Conservation (phyloP, 768 basidiomycete genomes). For the Amanita subjunquillea region DNA sequence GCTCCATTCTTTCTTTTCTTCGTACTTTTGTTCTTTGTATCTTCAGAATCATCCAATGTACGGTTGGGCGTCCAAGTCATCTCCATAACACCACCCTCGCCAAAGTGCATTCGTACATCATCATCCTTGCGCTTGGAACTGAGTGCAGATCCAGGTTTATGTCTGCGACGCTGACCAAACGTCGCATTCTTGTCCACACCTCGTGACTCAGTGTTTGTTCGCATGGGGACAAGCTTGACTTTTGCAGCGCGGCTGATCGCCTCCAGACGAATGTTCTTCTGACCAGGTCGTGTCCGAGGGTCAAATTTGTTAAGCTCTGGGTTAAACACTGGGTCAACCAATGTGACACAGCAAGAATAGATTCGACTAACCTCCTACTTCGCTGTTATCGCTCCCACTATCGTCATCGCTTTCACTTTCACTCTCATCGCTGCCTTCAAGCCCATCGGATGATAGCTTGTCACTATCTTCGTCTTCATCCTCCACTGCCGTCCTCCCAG, state of each 20-base stretch:
- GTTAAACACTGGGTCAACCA: not conserved
- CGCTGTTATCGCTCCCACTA: constrained; percentile 37
- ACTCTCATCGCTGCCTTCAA: constrained; percentile 28
- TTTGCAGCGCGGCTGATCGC: constrained; percentile 38
- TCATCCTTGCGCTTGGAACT: constrained; percentile 9
- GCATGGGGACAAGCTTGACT: constrained; percentile 60
- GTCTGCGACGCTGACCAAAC: constrained; percentile 58
- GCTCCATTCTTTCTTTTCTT: constrained; percentile 42
- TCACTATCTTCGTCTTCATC: constrained; percentile 87
- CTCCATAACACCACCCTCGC: constrained; percentile 64
- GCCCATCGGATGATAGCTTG: constrained; percentile 48
- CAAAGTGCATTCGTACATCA: constrained; percentile 4
- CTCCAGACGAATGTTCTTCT: constrained; percentile 36
- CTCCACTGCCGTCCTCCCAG: constrained; percentile 72
- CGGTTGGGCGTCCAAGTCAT: constrained; percentile 68
- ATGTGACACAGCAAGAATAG: constrained; percentile 1
- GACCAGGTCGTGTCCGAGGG: constrained; percentile 37
- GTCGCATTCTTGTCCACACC: constrained; percentile 41
- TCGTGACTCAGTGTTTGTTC: constrained; percentile 25
- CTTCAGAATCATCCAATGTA: constrained; percentile 14
- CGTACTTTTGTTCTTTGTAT: constrained; percentile 20
- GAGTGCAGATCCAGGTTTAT: constrained; percentile 14
- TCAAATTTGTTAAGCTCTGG: constrained; percentile 42
- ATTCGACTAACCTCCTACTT: constrained; percentile 37
- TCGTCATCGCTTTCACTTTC: constrained; percentile 31